Conservation (phyloP, 352 stramenopile genomes). For the Globisporangium polare region DNA sequence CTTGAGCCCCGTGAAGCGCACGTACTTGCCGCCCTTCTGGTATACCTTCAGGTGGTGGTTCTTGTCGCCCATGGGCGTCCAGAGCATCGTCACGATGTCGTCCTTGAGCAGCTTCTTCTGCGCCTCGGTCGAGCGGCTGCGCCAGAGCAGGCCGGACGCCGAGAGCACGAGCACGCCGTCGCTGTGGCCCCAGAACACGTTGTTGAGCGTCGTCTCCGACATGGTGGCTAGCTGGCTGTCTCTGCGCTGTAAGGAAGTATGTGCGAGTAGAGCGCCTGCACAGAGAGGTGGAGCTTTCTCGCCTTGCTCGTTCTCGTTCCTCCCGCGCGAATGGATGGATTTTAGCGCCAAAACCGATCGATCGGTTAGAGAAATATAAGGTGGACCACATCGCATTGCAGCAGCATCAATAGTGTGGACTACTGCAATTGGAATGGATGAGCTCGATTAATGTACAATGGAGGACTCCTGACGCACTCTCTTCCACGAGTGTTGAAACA, state of each 20-base stretch:
- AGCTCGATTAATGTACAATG: too few species aligned
- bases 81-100: conserved; percentile 86
- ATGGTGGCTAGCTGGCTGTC: conserved; percentile 16
- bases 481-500: too few species aligned
- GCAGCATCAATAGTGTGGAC: too few species aligned
- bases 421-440: too few species aligned
- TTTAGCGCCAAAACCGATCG: background rate
- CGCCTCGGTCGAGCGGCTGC: conserved; percentile 67
- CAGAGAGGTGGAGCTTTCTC: too few species aligned
- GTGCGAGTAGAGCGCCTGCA: too few species aligned
- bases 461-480: too few species aligned
- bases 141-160: conserved; percentile 66
- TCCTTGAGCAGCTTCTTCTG: conserved; percentile 87
- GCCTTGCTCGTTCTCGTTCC: background rate
- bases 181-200: conserved; percentile 86
- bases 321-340: background rate
- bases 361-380: too few species aligned
- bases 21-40: conserved; percentile 80
- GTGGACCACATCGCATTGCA: too few species aligned
- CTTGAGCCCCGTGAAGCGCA: conserved; percentile 82
- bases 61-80: conserved; percentile 74
- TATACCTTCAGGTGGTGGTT: conserved; percentile 84
- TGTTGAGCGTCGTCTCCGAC: conserved; percentile 78
- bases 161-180: conserved; percentile 77
- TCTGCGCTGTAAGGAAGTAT: background rate